A percentile compares a stretch with the other conserved stretches of the same genome.
These are phyloP conservation scores for Myochromella boudieri DNA, from an alignment of 768 basidiomycete species.

Conservation along the genomic window DNA sequence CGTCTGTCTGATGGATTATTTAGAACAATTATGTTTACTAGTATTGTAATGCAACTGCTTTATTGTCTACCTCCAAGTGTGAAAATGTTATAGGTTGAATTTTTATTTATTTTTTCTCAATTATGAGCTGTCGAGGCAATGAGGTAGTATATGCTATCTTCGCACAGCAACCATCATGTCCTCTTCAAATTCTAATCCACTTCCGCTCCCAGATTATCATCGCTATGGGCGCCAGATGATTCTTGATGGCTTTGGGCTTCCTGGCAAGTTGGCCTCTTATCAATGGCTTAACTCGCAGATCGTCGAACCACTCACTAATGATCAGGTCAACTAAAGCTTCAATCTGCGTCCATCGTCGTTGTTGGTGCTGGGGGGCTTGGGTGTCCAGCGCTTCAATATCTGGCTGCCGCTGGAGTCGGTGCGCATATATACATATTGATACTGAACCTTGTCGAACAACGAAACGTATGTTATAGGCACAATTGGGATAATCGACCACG, in stretches of 20 bases:
- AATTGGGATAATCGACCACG: constrained; percentile 19
- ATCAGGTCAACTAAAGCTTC: constrained; percentile 82
- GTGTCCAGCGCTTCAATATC: constrained; percentile 93
- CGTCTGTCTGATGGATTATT: constrained; percentile 24
- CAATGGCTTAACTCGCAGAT: not conserved
- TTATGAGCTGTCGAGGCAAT: too few relatives aligned
- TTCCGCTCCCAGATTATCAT: constrained; percentile 68
- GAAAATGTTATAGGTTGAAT: too few relatives aligned
- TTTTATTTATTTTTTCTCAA: too few relatives aligned
- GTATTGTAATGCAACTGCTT: too few relatives aligned
- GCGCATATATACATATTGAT: constrained; percentile 22
- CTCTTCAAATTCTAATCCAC: constrained; percentile 23
- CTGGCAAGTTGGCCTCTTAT: constrained; percentile 45
- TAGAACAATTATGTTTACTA: too few relatives aligned
- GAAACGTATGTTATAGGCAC: constrained; percentile 8
- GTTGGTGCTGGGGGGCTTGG: constrained; percentile 96
- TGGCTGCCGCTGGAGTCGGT: constrained; percentile 93
- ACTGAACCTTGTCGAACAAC: not conserved
- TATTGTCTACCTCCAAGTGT: too few relatives aligned
- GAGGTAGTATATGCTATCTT: too few relatives aligned
- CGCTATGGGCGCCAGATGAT: constrained; percentile 99
- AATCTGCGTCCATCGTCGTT: constrained; percentile 73
- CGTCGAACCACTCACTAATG: too few relatives aligned
- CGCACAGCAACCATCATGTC: constrained; percentile 1
- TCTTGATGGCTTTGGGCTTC: constrained; percentile 81